Base-by-base conservation (phyloP, 192 early-diverging fungal genomes). In the Thoreauomyces humboldtii region DNA sequence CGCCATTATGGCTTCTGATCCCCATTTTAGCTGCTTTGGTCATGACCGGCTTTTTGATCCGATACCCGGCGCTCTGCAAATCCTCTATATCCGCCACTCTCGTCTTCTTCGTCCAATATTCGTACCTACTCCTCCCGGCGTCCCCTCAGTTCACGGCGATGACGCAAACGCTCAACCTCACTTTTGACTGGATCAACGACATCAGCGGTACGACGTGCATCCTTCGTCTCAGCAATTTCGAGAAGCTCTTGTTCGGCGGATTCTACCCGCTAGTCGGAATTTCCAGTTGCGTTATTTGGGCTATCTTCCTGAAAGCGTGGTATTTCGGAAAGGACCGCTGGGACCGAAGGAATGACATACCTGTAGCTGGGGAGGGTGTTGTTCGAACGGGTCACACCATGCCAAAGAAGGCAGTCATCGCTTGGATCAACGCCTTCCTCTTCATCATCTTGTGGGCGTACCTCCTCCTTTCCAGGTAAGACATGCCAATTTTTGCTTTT, bases 401-500 rank as follows among this genome's bases (percentile, higher is more conserved):
- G 44, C 60, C 60, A 15, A 48, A 62, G 2, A 17, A 50, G 27
- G 24, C 50, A 15, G 60, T 62, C 15, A 48, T 62, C 17, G 60
- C 60, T 7, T 62, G 60, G 60, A 62, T 62, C 60, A 62, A 62
- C 42, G 60, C 60, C 2, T 62, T 62, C 33, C 42, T 62, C 37
- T 62, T 62, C 29, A 50, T 62, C 32, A 42, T 62, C 19, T 35
- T 62, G 31, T 62, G 60, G 60, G 60, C 60, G 7, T 62, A 62
- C 32, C 41, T 62, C 28, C 37, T 62, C 17, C 25, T 62, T 15
- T 48, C 60, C 25, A 62, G 60, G 60, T 62, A 2, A 46, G 44
- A 12, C 38, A n/a, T n/a, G n/a, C n/a, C n/a, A n/a, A n/a, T n/a
- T n/a, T n/a, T n/a, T n/a, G n/a, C n/a, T n/a, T n/a, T n/a, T n/a